phyloP scores from a whole-genome alignment of 1,284 basidiomycete genomes.

The Taiwanofungus camphoratus region DNA sequence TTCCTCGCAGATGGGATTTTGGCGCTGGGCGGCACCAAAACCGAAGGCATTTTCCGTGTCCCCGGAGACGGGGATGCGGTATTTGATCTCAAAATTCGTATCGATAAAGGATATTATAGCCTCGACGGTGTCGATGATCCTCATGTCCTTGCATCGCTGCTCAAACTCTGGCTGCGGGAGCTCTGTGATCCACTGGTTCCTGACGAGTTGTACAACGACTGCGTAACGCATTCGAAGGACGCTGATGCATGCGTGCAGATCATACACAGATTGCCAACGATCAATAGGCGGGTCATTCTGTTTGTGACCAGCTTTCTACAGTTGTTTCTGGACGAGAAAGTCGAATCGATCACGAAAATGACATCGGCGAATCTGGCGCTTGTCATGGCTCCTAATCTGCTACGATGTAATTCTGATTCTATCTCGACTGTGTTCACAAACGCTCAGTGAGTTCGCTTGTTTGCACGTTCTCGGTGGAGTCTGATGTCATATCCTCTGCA shows the following conservation, averaged over 20 bases:
- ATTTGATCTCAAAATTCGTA: conserved; percentile 78
- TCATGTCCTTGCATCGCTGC: conserved; percentile 78
- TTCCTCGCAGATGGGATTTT: conserved; percentile 90
- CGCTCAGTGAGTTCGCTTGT: conserved; percentile 58
- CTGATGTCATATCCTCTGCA: conserved; percentile 26
- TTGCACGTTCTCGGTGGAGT: conserved; percentile 9
- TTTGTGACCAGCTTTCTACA: conserved; percentile 89
- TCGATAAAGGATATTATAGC: conserved; percentile 87
- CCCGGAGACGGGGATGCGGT: conserved; percentile 85
- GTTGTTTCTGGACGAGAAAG: conserved; percentile 74
- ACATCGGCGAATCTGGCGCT: conserved; percentile 73
- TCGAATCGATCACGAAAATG: conserved; percentile 78
- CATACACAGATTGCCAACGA: conserved; percentile 71
- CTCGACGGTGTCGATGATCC: conserved; percentile 84
- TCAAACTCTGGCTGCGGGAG: conserved; percentile 91
- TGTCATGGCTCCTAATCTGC: conserved; percentile 85
- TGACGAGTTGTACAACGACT: conserved; percentile 82
- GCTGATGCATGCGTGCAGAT: conserved; percentile 68
- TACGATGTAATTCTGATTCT: conserved; percentile 77
- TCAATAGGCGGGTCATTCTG: conserved; percentile 78
- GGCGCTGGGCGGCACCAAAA: conserved; percentile 75
- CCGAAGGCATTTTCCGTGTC: conserved; percentile 88
- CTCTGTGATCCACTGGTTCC: conserved; percentile 85
- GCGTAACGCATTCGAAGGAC: conserved; percentile 64
- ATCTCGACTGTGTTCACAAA: conserved; percentile 87